Percentiles rank a stretch among this genome's conserved stretches.
These are phyloP conservation scores for Solidago caesia DNA, from an alignment of 129 eudicot species.

Conservation along the genomic window DNA sequence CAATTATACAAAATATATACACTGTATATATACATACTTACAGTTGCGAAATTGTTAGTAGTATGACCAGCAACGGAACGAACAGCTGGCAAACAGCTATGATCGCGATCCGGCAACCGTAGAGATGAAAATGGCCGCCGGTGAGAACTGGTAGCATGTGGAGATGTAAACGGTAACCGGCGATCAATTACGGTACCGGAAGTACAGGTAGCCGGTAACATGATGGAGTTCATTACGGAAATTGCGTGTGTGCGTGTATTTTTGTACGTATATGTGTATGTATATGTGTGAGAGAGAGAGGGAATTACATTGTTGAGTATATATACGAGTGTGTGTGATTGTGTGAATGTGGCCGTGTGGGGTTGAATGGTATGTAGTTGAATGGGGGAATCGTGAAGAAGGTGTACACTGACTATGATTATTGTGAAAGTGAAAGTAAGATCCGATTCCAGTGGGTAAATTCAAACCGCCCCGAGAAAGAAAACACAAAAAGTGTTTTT, in stretches of 20 bases:
- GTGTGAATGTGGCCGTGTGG: constrained; percentile 24
- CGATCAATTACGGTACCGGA: constrained; percentile 23
- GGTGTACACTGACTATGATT: neutral
- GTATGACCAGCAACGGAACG: constrained; percentile 27
- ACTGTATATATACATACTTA: neutral
- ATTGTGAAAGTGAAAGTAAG: neutral
- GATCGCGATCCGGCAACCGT: constrained; percentile 32
- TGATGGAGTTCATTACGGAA: constrained; percentile 26
- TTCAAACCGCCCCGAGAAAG: constrained; percentile 20
- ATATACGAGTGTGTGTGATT: constrained; percentile 3
- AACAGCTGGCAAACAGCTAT: constrained; percentile 24
- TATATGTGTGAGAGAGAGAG: constrained; percentile 8
- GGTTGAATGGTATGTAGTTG: neutral
- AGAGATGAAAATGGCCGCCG: neutral
- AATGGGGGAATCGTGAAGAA: constrained; percentile 29
- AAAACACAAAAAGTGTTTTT: too few relatives aligned
- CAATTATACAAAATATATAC: constrained; percentile 5
- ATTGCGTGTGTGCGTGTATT: neutral
- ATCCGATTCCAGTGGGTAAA: constrained; percentile 11
- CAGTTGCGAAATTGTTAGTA: constrained; percentile 17
- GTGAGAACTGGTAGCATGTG: constrained; percentile 1
- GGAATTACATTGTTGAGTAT: constrained; percentile 17
- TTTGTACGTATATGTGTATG: neutral
- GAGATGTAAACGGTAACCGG: constrained; percentile 24
- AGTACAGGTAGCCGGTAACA: constrained; percentile 26